These are phyloP conservation scores for Rhizopus sp. DNA, from an alignment of 371 early-diverging fungal genomes.

Conservation along the genomic window DNA sequence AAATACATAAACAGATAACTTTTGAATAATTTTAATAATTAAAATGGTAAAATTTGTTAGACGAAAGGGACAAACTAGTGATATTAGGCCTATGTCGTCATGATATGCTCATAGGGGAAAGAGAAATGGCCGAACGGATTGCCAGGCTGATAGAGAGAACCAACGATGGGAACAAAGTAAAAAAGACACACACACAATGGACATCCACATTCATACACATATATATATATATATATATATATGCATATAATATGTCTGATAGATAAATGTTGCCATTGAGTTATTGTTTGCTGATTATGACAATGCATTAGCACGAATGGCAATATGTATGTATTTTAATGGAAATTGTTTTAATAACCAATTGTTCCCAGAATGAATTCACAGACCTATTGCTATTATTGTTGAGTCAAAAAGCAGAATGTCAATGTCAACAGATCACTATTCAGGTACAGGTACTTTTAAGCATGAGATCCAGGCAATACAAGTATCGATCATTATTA, in stretches of 20 bases:
- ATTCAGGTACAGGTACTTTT: slow-evolving; percentile 23
- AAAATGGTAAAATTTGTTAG: slow-evolving; percentile 8
- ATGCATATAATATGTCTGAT: neutral
- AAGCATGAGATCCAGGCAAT: slow-evolving; percentile 17
- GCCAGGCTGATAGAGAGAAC: slow-evolving; percentile 13
- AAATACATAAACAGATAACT: neutral
- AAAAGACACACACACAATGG: neutral
- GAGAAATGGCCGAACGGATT: slow-evolving; percentile 17
- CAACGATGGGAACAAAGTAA: slow-evolving; percentile 18
- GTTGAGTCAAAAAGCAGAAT: slow-evolving; percentile 15
- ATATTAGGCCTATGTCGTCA: slow-evolving; percentile 12
- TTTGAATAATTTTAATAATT: neutral
- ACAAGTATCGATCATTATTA: slow-evolving; percentile 13
- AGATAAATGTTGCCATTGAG: slow-evolving; percentile 21
- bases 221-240: too few relatives aligned
- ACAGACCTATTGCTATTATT: slow-evolving; percentile 17
- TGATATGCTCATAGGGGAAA: neutral
- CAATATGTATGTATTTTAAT: neutral
- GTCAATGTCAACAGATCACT: slow-evolving; percentile 14
- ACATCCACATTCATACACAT: neutral
- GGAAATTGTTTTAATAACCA: neutral
- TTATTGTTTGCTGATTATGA: slow-evolving; percentile 18
- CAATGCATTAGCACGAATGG: slow-evolving; percentile 16
- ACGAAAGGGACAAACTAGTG: slow-evolving; percentile 20
- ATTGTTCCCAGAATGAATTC: slow-evolving; percentile 9